Percentiles rank a stretch among this genome's conserved stretches.
Conservation (phyloP, 495 filamentous ascomycete species). For the Immersiella caudata region DNA sequence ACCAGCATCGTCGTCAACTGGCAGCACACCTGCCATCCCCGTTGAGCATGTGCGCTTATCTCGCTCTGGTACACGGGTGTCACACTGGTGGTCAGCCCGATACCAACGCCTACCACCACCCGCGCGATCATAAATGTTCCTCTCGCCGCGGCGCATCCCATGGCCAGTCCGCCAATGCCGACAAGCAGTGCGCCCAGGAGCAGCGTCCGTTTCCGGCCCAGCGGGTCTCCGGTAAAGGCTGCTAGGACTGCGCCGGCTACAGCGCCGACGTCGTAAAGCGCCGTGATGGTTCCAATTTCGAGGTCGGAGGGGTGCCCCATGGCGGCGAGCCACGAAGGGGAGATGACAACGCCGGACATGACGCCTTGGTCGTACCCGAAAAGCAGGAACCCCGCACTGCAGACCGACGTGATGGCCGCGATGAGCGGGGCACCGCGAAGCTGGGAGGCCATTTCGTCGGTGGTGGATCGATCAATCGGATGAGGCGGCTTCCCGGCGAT, state of each 20-base stretch:
- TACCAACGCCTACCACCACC: constrained; percentile 67
- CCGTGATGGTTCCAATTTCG: constrained; percentile 65
- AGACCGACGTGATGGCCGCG: constrained; percentile 57
- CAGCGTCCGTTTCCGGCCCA: constrained; percentile 60
- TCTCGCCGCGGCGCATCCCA: constrained; percentile 43
- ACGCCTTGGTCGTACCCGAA: constrained; percentile 51
- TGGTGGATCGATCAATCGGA: neutral
- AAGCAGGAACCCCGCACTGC: constrained; percentile 49
- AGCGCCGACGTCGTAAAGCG: constrained; percentile 58
- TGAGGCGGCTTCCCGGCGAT: neutral
- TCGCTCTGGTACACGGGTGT: constrained; percentile 64
- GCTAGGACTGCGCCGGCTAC: constrained; percentile 42
- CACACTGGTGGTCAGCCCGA: constrained; percentile 61
- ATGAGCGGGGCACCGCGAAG: constrained; percentile 20
- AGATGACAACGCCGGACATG: constrained; percentile 53
- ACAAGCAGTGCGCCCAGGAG: constrained; percentile 61
- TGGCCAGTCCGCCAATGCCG: constrained; percentile 56
- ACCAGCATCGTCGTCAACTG: constrained; percentile 32
- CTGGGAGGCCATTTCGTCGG: neutral
- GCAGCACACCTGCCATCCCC: constrained; percentile 47
- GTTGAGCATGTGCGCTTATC: constrained; percentile 52
- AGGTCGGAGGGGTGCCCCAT: constrained; percentile 45
- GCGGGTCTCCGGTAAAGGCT: constrained; percentile 42
- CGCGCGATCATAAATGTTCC: constrained; percentile 54
- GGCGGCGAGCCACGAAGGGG: constrained; percentile 38